phyloP scores from a whole-genome alignment of 1,284 basidiomycete species.

The Peniophora sp. region DNA sequence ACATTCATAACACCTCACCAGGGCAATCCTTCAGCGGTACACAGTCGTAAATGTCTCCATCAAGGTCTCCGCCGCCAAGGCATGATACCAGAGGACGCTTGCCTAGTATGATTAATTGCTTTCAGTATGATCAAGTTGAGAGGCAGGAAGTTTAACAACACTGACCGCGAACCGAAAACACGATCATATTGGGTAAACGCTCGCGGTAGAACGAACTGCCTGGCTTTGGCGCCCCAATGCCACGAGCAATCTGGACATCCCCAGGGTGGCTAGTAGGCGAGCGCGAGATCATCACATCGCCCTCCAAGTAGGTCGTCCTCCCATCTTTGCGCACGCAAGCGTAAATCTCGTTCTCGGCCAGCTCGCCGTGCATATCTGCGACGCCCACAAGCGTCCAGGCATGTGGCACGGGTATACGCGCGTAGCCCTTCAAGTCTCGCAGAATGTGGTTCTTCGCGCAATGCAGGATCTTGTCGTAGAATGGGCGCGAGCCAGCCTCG shows the following conservation, averaged over 20 bases:
- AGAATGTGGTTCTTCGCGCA: conserved; percentile 54
- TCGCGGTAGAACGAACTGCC: conserved; percentile 44
- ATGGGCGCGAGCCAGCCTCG: conserved; percentile 26
- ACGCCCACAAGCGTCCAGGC: conserved; percentile 64
- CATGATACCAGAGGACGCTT: conserved; percentile 50
- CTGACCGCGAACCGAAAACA: conserved; percentile 48
- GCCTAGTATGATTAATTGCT: no score
- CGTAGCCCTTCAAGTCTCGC: conserved; percentile 57
- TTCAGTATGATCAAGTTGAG: background rate
- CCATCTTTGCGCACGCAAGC: conserved; percentile 41
- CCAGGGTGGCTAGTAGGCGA: conserved; percentile 65
- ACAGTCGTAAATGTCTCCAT: conserved; percentile 37
- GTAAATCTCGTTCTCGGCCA: conserved; percentile 48
- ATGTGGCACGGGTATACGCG: conserved; percentile 55
- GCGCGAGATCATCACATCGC: conserved; percentile 48
- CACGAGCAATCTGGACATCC: conserved; percentile 52
- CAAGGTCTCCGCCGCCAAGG: conserved; percentile 60
- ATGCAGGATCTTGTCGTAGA: conserved; percentile 44
- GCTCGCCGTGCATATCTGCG: conserved; percentile 48
- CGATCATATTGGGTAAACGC: conserved; percentile 45
- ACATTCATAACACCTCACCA: conserved; percentile 15
- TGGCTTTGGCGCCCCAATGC: conserved; percentile 49
- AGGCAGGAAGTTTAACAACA: background rate
- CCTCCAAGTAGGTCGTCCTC: conserved; percentile 40
- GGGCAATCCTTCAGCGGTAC: conserved; percentile 25